Base-by-base conservation (phyloP, 129 eudicot genomes). In the Flaveria bidentis region DNA sequence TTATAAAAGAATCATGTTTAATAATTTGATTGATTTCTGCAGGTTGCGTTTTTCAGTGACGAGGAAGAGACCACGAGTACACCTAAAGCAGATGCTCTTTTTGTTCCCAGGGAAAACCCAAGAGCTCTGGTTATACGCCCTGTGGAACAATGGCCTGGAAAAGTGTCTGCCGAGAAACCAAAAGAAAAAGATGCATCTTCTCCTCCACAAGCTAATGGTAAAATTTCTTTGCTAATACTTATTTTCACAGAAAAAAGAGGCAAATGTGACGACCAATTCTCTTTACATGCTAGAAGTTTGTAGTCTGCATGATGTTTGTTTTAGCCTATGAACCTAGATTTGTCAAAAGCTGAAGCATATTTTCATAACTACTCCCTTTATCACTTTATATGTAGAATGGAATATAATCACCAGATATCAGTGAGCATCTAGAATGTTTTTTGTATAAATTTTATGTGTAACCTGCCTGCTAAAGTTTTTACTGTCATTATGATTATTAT, bases 61-160 rank as follows among this genome's bases (percentile, higher is more conserved):
- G 96, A 91, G 53, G 97, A 94, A 72, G 96, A 91, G 52, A 81
- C 94, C 46, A 84, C 90, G 20, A 84, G 90, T 78, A 91, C 96
- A 6, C 99, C 99, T 0, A 94, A 94, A 84, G 99, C 99, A 42
- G 99, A 94, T 63, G 97, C 99, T 63, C 90, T 94, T 72, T 89
- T 89, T 57, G 78, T 94, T 86, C 97, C 99, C 52, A 82, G 99
- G 85, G 99, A 94, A 87, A 91, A 94, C 81, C 99, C 99, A 22
- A 88, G 99, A 79, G 97, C 99, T 73, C 81, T 94, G 57, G 88
- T 94, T 18, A 83, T 94, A 64, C 97, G 92, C 33, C 99, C 96
- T n/a, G 17, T 91, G 71, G 97, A 94, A 71, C 97, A 84, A 80
- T 87, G 93, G 97, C 84, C 91, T 53, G 82, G 87, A 22, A 91